Evolutionary conservation across 257 asterid genomes (phyloP).

Genomic region (Solanum chmielewskii): DNA sequence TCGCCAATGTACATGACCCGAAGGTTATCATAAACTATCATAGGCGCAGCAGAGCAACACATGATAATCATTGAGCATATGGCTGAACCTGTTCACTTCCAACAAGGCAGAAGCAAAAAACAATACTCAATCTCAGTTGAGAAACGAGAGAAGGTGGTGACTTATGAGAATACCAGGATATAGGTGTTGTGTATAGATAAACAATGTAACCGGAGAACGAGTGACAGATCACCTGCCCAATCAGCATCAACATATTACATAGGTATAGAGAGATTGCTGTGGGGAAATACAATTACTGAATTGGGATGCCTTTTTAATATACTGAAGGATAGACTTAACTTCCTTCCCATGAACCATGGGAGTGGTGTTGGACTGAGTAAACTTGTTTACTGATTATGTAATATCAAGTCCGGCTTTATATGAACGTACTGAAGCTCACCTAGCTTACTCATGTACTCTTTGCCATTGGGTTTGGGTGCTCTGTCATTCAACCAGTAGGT

Average conservation of each 20-base stretch:
- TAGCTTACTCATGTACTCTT: background rate
- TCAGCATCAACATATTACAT: background rate
- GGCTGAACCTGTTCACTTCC: background rate
- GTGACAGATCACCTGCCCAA: background rate
- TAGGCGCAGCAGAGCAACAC: background rate
- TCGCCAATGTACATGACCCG: background rate
- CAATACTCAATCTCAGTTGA: background rate
- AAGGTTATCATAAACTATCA: background rate
- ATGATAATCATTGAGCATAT: background rate
- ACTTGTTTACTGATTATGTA: background rate
- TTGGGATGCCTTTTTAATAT: background rate
- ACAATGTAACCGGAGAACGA: background rate
- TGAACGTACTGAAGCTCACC: background rate
- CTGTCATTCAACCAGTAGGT: background rate
- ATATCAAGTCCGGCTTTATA: background rate
- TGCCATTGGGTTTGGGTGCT: background rate
- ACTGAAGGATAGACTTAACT: background rate
- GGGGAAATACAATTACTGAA: background rate
- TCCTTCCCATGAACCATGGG: background rate
- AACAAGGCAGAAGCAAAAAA: background rate
- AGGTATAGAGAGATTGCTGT: background rate
- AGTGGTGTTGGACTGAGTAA: background rate
- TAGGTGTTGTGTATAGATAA: background rate
- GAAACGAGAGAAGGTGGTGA: background rate
- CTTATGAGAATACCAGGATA: background rate